Evolutionary conservation across 495 filamentous ascomycete genomes (phyloP).

Genomic region (Usnea hakonensis): DNA sequence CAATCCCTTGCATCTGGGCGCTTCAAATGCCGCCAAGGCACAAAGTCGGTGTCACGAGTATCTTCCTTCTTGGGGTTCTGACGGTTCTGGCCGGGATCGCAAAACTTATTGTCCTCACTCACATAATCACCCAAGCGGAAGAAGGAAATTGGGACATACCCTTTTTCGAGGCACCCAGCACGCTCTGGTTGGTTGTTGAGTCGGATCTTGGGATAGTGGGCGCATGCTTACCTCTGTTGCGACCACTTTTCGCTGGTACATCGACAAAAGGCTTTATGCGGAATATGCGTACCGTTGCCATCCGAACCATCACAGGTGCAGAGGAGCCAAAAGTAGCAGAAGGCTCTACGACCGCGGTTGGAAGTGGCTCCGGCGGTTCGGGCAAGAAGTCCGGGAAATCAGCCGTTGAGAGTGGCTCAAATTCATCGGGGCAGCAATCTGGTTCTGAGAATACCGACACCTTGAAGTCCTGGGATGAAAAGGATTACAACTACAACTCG

Average conservation of each 20-base stretch:
- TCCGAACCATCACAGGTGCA: neutral
- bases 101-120: constrained; percentile 14
- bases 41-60: constrained; percentile 15
- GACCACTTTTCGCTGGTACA: constrained; percentile 5
- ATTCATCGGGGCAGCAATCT: neutral
- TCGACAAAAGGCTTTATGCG: neutral
- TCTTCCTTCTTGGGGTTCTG: constrained; percentile 25
- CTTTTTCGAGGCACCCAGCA: constrained; percentile 19
- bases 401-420: neutral
- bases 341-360: constrained; percentile 2
- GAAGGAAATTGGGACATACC: neutral
- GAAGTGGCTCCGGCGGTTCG: neutral
- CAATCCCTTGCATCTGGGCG: constrained; percentile 6
- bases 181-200: constrained; percentile 36
- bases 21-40: constrained; percentile 16
- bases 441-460: constrained; percentile 1
- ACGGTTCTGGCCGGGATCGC: constrained; percentile 12
- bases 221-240: constrained; percentile 36
- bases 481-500: neutral
- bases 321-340: neutral
- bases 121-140: constrained; percentile 16
- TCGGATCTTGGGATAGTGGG: constrained; percentile 37
- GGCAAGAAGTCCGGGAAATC: neutral
- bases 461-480: constrained; percentile 2
- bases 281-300: neutral